Evolutionary conservation across 2,329 filamentous ascomycete species (phyloP).

Genomic region (Aspergillus fumigatus): DNA sequence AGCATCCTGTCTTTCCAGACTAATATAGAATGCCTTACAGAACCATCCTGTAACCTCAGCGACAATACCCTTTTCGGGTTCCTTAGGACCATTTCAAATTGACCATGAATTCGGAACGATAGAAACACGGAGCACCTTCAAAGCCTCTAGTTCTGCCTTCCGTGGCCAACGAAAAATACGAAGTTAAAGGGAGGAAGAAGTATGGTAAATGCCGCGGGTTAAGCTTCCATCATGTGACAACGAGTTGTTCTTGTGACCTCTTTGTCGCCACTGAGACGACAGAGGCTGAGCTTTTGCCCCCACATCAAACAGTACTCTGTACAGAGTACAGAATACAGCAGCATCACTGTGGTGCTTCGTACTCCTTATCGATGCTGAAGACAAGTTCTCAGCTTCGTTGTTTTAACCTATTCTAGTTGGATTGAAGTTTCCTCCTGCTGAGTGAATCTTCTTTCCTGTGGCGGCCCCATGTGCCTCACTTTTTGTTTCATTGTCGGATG

Average conservation of each 20-base stretch:
- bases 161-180: background rate
- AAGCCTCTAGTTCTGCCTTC: background rate
- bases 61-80: background rate
- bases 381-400: background rate
- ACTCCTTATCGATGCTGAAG: background rate
- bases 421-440: background rate
- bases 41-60: background rate
- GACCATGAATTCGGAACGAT: background rate
- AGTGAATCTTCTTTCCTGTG: background rate
- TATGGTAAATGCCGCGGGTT: slow-evolving; percentile 10
- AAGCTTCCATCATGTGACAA: slow-evolving; percentile 21
- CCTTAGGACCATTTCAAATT: background rate
- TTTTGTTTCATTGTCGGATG: background rate
- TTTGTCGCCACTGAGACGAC: slow-evolving; percentile 5
- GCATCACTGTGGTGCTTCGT: no score
- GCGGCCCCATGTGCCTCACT: background rate
- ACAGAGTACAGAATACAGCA: no score
- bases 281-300: background rate
- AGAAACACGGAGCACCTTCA: background rate
- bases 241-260: slow-evolving; percentile 19
- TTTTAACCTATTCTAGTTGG: background rate
- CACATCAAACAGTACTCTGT: background rate
- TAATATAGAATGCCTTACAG: background rate
- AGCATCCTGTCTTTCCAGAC: background rate
- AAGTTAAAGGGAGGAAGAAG: background rate